Conservation (phyloP, 805 yeast species). For the Ogataea trehalophila region DNA sequence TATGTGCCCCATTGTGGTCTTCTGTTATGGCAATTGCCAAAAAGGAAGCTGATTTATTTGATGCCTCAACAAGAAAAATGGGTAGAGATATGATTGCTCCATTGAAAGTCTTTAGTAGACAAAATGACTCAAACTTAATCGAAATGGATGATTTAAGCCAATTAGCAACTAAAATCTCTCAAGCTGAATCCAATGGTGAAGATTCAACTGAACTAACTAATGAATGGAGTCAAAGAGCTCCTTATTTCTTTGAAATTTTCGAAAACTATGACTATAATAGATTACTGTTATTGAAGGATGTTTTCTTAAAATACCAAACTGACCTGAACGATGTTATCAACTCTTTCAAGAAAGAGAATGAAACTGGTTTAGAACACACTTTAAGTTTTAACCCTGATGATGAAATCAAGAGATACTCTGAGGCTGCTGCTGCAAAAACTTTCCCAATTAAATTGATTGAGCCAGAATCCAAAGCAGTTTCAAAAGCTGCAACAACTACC, state of each 20-base stretch:
- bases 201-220: conserved; percentile 41
- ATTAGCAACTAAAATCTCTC: conserved; percentile 21
- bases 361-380: conserved; percentile 59
- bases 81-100: conserved; percentile 53
- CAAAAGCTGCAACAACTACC: conserved; percentile 8
- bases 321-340: conserved; percentile 50
- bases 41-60: conserved; percentile 39
- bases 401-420: conserved; percentile 56
- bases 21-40: conserved; percentile 36
- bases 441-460: conserved; percentile 25
- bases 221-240: conserved; percentile 76
- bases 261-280: conserved; percentile 67
- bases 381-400: conserved; percentile 58
- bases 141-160: conserved; percentile 33
- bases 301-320: conserved; percentile 61
- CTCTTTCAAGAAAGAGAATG: conserved; percentile 45
- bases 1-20: conserved; percentile 40
- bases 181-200: conserved; percentile 12
- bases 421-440: conserved; percentile 26
- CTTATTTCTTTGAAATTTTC: conserved; percentile 68
- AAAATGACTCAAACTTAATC: conserved; percentile 42
- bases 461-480: conserved; percentile 2
- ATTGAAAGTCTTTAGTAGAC: conserved; percentile 46
- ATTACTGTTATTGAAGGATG: conserved; percentile 56
- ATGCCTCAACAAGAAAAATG: conserved; percentile 47